Conservation (phyloP, 2,329 filamentous ascomycete genomes). For the Hymenoscyphus scutula region DNA sequence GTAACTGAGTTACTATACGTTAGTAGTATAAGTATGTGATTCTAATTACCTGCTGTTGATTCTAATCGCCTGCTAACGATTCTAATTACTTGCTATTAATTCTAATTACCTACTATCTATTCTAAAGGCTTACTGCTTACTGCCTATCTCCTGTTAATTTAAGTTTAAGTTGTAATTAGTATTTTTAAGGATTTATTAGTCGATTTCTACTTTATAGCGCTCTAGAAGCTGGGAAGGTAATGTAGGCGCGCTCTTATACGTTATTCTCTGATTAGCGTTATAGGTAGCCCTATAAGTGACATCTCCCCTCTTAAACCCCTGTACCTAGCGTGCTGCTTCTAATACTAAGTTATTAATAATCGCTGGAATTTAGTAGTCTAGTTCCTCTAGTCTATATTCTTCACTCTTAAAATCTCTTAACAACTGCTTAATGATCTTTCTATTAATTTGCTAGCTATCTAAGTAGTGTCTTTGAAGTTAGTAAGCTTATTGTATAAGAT, state of each 20-base stretch:
- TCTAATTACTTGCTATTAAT: no score
- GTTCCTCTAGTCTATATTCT: conserved; percentile 17
- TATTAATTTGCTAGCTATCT: conserved; percentile 9
- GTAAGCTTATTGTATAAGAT: conserved; percentile 7
- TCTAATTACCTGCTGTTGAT: no score
- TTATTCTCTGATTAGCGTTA: not conserved
- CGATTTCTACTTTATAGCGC: not conserved
- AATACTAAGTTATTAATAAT: not conserved
- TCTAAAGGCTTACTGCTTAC: no score
- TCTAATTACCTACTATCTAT: no score
- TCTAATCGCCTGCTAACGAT: no score
- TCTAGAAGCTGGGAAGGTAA: not conserved
- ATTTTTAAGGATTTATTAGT: no score
- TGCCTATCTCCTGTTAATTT: no score
- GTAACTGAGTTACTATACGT: no score
- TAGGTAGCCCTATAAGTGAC: not conserved
- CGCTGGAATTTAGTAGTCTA: not conserved
- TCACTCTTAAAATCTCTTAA: conserved; percentile 17
- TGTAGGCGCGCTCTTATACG: not conserved
- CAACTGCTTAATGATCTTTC: conserved; percentile 17
- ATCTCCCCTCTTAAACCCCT: not conserved
- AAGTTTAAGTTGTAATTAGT: no score
- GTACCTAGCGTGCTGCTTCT: not conserved
- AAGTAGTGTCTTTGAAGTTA: not conserved
- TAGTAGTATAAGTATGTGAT: no score